A percentile compares a stretch with the other conserved stretches of the same genome.
Evolutionary conservation across 371 early-diverging fungal genomes (phyloP).

Genomic region (Mortierella polycephala): DNA sequence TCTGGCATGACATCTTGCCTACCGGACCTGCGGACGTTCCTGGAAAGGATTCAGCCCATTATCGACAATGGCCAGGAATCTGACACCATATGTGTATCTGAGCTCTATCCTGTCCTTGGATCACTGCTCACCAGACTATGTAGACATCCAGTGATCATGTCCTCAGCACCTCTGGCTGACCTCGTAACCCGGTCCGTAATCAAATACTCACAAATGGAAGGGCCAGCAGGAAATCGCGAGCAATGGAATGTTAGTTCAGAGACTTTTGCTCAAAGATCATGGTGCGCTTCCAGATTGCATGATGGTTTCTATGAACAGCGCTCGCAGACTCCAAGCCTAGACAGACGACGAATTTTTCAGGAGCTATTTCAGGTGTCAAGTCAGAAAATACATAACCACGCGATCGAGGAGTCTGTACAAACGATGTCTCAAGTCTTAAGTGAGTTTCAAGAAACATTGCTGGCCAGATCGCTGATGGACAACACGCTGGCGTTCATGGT

Average conservation of each 20-base stretch:
- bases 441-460: too few relatives aligned
- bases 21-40: constrained; percentile 14
- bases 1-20: constrained; percentile 12
- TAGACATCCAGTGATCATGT: constrained; percentile 18
- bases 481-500: too few relatives aligned
- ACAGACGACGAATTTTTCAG: background rate
- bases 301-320: constrained; percentile 17
- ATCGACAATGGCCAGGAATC: background rate
- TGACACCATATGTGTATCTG: background rate
- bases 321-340: too few relatives aligned
- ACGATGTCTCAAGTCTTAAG: too few relatives aligned
- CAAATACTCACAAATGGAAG: constrained; percentile 14
- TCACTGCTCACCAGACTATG: constrained; percentile 16
- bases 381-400: too few relatives aligned
- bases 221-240: background rate
- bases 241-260: background rate
- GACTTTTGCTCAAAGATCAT: background rate
- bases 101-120: constrained; percentile 28
- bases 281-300: constrained; percentile 17
- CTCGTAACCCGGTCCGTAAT: constrained; percentile 12
- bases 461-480: too few relatives aligned
- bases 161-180: background rate
- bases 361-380: background rate
- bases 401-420: too few relatives aligned
- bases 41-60: constrained; percentile 21